Base-by-base conservation (phyloP, 305 asterid species). In the Ilex paraguariensis region DNA sequence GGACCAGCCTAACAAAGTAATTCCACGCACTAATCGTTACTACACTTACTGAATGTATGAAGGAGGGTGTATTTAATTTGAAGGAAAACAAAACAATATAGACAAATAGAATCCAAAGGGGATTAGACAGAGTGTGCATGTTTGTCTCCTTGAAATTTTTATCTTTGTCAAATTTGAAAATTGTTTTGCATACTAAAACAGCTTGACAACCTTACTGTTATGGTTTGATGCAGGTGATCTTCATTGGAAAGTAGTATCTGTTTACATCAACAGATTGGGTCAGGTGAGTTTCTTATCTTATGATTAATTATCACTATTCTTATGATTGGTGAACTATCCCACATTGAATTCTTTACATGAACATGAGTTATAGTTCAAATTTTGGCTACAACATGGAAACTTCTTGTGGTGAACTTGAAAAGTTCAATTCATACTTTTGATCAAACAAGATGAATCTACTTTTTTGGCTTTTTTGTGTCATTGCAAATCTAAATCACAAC, bases 201-300 rank as follows among this genome's bases (percentile, higher is more conserved):
- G 30, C 57, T 54, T 15, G 30, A 15, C 30, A n/a, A 7, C 42
- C 6, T 8, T 4, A 9, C 11, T 28, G 15, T 56, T 56, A 40
- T 8, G 42, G n/a, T 13, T 28, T 13, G 70, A 49, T 77, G 89
- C 93, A 94, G 99, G 93, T 28, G 97, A 94, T 62, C 99, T 94
- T 57, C 99, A 94, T 59, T 90, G 97, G 99, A 94, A 94, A 76
- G 62, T 94, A 55, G 99, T 90, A 39, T 94, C 96, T 36, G 96
- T 90, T 60, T 94, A 94, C 87, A 75, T 90, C 33, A 87, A 90
- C 72, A 68, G 66, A 73, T 56, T 70, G 77, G 99, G 97, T 40
- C 93, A 88, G 95, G 99, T 93, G 58, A 16, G 73, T 67, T 75
- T 49, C 67, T 31, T 56, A 53, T 48, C 57, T 67, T 31, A 68